These are phyloP conservation scores for Fusarium oxysporum DNA, from an alignment of 2,329 filamentous ascomycete species.

Conservation along the genomic window DNA sequence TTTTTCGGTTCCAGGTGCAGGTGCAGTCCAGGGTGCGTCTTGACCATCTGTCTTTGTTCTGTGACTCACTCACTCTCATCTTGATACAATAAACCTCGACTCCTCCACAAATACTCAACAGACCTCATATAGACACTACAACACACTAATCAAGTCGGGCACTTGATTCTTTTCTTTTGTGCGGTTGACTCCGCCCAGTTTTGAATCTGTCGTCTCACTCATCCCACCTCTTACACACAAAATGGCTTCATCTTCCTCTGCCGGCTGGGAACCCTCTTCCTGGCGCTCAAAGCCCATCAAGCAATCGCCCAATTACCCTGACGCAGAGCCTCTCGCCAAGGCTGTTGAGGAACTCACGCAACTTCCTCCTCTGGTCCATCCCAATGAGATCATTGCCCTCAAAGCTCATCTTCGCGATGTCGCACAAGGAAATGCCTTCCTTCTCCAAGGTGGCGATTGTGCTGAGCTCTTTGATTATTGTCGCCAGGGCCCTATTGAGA, in stretches of 20 bases:
- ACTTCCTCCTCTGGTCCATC: constrained; percentile 83
- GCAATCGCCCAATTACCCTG: constrained; percentile 77
- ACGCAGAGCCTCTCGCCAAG: constrained; percentile 67
- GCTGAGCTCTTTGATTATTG: constrained; percentile 99
- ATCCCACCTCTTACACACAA: constrained; percentile 10
- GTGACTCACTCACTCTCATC: constrained; percentile 35
- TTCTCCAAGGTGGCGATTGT: constrained; percentile 96
- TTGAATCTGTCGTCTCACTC: not conserved
- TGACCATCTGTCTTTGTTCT: constrained; percentile 26
- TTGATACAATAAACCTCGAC: not conserved
- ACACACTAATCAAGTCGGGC: not conserved
- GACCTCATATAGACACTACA: not conserved
- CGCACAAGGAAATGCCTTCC: constrained; percentile 88
- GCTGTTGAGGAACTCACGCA: constrained; percentile 73
- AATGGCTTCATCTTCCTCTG: constrained; percentile 48
- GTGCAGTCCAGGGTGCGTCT: constrained; percentile 11
- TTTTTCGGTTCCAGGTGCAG: not conserved
- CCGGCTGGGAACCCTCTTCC: constrained; percentile 69
- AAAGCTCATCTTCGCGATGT: constrained; percentile 85
- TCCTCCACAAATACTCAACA: constrained; percentile 2
- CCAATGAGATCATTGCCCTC: constrained; percentile 82
- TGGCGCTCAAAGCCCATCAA: constrained; percentile 85
- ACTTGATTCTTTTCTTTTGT: not conserved
- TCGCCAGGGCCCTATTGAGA: constrained; percentile 86
- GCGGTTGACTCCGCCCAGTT: constrained; percentile 4